These are phyloP conservation scores for Fusarium hainanense DNA, from an alignment of 2,329 filamentous ascomycete genomes.

Conservation along the genomic window DNA sequence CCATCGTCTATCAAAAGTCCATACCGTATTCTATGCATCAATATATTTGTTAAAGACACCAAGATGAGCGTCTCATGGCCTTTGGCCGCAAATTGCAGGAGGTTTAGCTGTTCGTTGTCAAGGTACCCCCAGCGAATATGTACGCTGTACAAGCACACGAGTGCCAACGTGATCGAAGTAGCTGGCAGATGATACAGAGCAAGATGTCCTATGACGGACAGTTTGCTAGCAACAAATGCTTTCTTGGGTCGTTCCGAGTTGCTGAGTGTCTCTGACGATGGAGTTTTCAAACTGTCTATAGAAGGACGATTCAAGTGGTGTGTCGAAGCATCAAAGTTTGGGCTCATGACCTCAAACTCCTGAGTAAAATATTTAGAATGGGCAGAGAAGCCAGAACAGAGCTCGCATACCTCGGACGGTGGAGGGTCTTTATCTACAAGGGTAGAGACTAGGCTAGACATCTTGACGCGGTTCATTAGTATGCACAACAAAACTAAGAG, in stretches of 20 bases:
- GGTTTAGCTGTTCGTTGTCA: not conserved
- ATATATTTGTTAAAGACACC: not conserved
- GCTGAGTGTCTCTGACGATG: not conserved
- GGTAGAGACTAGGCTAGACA: no score
- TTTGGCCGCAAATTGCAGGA: slow-evolving; percentile 2
- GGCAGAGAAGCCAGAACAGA: not conserved
- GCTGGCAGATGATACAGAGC: not conserved
- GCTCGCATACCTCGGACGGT: not conserved
- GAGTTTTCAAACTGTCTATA: not conserved
- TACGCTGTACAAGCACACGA: not conserved
- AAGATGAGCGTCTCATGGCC: not conserved
- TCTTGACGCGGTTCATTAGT: not conserved
- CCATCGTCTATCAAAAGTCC: not conserved
- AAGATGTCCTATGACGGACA: not conserved
- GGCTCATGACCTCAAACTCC: not conserved
- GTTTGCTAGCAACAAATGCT: not conserved
- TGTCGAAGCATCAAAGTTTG: not conserved
- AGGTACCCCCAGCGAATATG: not conserved
- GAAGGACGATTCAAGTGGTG: not conserved
- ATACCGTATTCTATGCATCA: not conserved
- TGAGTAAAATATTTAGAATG: not conserved
- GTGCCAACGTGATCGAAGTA: not conserved
- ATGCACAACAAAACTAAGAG: not conserved
- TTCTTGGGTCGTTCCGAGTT: not conserved
- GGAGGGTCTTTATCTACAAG: not conserved